Percentiles rank a stretch among this genome's conserved stretches.
Evolutionary conservation across 805 yeast species (phyloP).

Genomic region (Maudiozyma turicensis): DNA sequence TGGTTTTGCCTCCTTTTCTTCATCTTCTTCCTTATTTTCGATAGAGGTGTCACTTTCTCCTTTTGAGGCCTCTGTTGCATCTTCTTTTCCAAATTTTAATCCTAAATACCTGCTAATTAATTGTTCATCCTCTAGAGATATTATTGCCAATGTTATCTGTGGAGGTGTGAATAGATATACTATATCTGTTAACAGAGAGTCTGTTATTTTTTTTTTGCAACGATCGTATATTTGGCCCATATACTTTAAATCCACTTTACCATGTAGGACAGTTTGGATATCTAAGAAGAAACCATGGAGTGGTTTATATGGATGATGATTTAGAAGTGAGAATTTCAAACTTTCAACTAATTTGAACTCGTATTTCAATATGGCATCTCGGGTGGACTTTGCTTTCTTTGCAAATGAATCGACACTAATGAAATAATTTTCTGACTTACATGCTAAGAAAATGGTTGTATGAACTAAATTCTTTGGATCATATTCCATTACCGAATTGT

Average conservation of each 20-base stretch:
- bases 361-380: constrained; percentile 58
- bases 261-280: constrained; percentile 51
- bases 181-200: constrained; percentile 67
- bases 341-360: constrained; percentile 73
- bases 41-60: constrained; percentile 6
- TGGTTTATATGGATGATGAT: constrained; percentile 83
- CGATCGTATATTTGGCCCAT: constrained; percentile 62
- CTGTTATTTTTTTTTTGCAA: constrained; percentile 56
- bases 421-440: constrained; percentile 86
- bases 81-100: constrained; percentile 40
- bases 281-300: constrained; percentile 93
- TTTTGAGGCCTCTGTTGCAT: constrained; percentile 8
- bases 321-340: constrained; percentile 66
- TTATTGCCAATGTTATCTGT: constrained; percentile 84
- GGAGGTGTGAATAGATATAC: constrained; percentile 82
- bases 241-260: constrained; percentile 40
- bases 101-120: constrained; percentile 58
- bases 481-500: constrained; percentile 73
- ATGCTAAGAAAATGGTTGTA: constrained; percentile 80
- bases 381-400: constrained; percentile 55
- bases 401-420: constrained; percentile 77
- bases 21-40: constrained; percentile 9
- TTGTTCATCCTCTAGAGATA: constrained; percentile 55
- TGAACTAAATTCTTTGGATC: constrained; percentile 79
- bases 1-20: constrained; percentile 21